Base-by-base conservation (phyloP, 2,329 filamentous ascomycete species). In the Davidsoniella virescens region DNA sequence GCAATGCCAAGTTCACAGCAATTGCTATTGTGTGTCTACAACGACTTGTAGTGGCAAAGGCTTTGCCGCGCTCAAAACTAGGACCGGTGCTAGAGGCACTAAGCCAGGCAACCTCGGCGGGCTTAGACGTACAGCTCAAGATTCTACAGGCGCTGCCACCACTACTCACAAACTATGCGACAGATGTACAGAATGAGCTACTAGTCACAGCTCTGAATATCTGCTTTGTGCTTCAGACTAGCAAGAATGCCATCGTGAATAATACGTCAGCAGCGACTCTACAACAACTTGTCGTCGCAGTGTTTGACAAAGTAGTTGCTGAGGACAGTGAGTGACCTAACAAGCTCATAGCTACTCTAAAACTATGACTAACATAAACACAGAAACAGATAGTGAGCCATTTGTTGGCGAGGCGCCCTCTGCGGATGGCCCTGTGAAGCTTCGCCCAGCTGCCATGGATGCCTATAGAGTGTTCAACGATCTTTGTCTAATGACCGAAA, bases 261-360 rank as follows among this genome's bases (percentile, higher is more conserved):
- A 93, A 93, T 58, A 96, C 93, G 1, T 92, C 92, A 8, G 87
- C 90, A 23, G 92, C 92, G n/a, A 96, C 92, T 2, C 69, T 98
- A 49, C 90, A 95, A 64, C 92, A 96, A 63, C 75, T 98, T 12
- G 81, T 96, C 6, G 86, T 92, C 29, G 83, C 85, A 0, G 84
- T 94, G 0, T 96, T 95, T 64, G 92, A 96, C 62, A 92, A 93
- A 62, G 87, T 95, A 2, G 76, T 80, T 0, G 68, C 70, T 5
- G 87, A 95, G 68, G 87, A 95, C 62, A 80, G 80, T 82, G 65
- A 62, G 76, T 71, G 10, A 33, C 26, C 2, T 33, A 33, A 12
- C 7, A 33, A 10, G 26, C 26, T 33, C 10, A 20, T 20, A 20
- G 20, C 20, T 20, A 20, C 45, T 10, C 17, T 9, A 5, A 29